A percentile compares a stretch with the other conserved stretches of the same genome.
Evolutionary conservation across 176 grass and related monocot species (phyloP).

Genomic region (Miscanthus lutarioriparius): DNA sequence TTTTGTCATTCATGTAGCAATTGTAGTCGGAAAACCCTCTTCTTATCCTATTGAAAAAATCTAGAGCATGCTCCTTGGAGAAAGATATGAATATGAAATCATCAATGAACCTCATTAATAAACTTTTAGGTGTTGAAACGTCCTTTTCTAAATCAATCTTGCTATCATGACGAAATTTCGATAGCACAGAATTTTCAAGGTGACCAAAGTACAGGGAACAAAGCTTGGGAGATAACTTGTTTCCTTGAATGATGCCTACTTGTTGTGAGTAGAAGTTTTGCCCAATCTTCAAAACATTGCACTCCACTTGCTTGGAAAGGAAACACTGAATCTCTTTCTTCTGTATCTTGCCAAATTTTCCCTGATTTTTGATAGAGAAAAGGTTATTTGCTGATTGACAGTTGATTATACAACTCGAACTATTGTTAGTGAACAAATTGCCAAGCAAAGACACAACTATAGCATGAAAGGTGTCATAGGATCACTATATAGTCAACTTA

Average conservation of each 20-base stretch:
- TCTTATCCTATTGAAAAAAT: constrained; percentile 68
- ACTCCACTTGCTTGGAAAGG: constrained; percentile 60
- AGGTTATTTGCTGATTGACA: constrained; percentile 6
- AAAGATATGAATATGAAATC: constrained; percentile 90
- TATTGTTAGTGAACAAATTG: constrained; percentile 1
- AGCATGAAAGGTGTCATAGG: not conserved
- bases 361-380: constrained; percentile 44
- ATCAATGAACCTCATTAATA: constrained; percentile 82
- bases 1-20: constrained; percentile 73
- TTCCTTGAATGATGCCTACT: constrained; percentile 88
- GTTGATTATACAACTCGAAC: not conserved
- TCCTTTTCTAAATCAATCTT: constrained; percentile 35
- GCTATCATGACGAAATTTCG: constrained; percentile 46
- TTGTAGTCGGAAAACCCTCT: constrained; percentile 79
- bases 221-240: constrained; percentile 70
- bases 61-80: constrained; percentile 63
- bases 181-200: constrained; percentile 66
- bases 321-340: constrained; percentile 52
- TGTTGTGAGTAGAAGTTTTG: constrained; percentile 70
- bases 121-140: constrained; percentile 31
- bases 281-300: constrained; percentile 71
- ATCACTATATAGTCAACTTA: not conserved
- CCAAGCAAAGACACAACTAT: not conserved
- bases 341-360: constrained; percentile 32
- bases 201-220: constrained; percentile 86